A percentile compares a stretch with the other conserved stretches of the same genome.
phyloP scores from a whole-genome alignment of 495 filamentous ascomycete genomes.

The Podospora comata region DNA sequence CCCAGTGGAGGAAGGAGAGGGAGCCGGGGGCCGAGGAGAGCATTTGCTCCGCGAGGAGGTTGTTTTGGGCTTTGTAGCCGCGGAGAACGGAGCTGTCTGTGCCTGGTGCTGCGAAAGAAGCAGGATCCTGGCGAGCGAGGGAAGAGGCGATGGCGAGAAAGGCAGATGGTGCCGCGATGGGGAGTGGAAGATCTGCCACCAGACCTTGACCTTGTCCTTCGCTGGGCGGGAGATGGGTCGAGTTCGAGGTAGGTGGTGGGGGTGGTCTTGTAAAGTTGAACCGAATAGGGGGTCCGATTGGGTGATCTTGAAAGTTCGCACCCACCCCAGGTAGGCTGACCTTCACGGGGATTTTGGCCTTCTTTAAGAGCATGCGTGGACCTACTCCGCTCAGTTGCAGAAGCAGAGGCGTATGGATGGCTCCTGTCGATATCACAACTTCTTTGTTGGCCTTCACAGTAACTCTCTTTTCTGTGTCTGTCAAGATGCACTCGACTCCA shows the following conservation, averaged over 20 bases:
- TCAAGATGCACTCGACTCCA: slow-evolving; percentile 29
- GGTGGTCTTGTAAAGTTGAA: not conserved
- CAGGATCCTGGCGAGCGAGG: slow-evolving; percentile 10
- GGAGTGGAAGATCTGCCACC: not conserved
- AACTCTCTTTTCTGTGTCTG: slow-evolving; percentile 13
- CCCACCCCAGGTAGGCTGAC: slow-evolving; percentile 73
- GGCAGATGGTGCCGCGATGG: not conserved
- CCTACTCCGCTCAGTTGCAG: slow-evolving; percentile 74
- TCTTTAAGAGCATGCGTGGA: slow-evolving; percentile 58
- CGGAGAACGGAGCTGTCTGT: slow-evolving; percentile 29
- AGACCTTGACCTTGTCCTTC: not conserved
- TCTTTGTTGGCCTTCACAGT: slow-evolving; percentile 43
- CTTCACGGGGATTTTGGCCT: slow-evolving; percentile 63
- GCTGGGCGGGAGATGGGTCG: not conserved
- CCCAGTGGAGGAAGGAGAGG: slow-evolving; percentile 34
- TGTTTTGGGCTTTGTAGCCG: slow-evolving; percentile 31
- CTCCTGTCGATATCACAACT: slow-evolving; percentile 56
- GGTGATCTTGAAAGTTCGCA: slow-evolving; percentile 58
- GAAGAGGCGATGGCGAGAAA: not conserved
- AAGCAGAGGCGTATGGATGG: slow-evolving; percentile 55
- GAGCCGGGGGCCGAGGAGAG: slow-evolving; percentile 21
- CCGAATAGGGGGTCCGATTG: slow-evolving; percentile 6
- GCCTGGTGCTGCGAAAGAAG: slow-evolving; percentile 26
- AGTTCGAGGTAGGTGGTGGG: not conserved
- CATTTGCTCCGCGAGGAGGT: not conserved